Conservation (phyloP, 352 stramenopile genomes). For the Globisporangium lucens region DNA sequence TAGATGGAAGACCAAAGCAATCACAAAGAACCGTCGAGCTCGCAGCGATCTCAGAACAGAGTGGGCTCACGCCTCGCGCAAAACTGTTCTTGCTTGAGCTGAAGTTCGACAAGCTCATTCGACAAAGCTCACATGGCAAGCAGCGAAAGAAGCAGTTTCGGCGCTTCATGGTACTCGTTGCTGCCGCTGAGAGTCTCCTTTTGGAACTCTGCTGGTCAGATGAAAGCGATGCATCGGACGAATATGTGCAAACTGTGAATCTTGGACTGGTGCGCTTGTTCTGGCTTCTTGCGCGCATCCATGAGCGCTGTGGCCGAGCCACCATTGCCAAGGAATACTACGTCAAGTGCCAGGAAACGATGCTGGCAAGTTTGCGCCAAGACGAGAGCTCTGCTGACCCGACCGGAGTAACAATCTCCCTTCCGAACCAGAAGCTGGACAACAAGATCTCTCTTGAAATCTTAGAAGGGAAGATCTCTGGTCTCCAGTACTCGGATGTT, state of each 20-base stretch:
- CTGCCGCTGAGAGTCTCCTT: conserved; percentile 33
- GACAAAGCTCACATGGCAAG: conserved; percentile 24
- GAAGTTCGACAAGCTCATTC: conserved; percentile 43
- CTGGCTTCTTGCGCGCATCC: conserved; percentile 54
- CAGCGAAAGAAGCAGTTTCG: conserved; percentile 23
- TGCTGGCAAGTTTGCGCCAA: conserved; percentile 8
- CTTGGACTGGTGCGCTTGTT: conserved; percentile 35
- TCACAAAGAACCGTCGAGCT: conserved; percentile 11
- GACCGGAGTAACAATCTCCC: conserved; percentile 13
- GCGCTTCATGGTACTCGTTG: conserved; percentile 26
- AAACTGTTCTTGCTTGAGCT: conserved; percentile 63
- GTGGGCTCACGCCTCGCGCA: conserved; percentile 31
- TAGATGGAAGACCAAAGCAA: conserved; percentile 21
- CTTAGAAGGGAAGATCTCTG: conserved; percentile 46
- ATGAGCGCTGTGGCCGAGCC: conserved; percentile 38
- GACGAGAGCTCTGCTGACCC: background rate
- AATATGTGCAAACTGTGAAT: conserved; percentile 5
- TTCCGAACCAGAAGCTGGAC: conserved; percentile 48
- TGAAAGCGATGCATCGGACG: conserved; percentile 18
- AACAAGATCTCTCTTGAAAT: conserved; percentile 33
- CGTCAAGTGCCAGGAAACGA: conserved; percentile 43
- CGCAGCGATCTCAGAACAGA: background rate
- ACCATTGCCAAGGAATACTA: conserved; percentile 54
- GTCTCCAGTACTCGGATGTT: conserved; percentile 54
- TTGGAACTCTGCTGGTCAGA: conserved; percentile 44